A percentile compares a stretch with the other conserved stretches of the same genome.
These are phyloP conservation scores for Debaryomyces udenii DNA, from an alignment of 1,139 yeast genomes.

Conservation along the genomic window DNA sequence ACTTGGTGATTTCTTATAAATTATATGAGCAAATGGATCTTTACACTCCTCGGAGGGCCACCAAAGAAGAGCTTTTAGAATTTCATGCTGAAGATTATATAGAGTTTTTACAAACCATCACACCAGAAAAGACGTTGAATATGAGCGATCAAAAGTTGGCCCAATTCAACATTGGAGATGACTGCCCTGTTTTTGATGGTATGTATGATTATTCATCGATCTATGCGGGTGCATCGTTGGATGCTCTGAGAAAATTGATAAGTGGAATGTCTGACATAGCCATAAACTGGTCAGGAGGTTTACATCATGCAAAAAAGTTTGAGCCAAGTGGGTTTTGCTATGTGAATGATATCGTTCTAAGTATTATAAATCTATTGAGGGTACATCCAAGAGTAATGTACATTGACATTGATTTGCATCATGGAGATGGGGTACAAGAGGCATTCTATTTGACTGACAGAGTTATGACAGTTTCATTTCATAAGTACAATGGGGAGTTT, in stretches of 20 bases:
- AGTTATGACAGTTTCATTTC: conserved; percentile 94
- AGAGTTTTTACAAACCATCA: conserved; percentile 73
- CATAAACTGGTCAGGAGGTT: conserved; percentile 95
- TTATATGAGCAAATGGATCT: conserved; percentile 89
- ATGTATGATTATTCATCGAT: conserved; percentile 84
- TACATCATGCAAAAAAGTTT: conserved; percentile 93
- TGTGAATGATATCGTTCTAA: conserved; percentile 90
- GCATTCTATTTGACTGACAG: conserved; percentile 95
- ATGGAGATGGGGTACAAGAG: conserved; percentile 98
- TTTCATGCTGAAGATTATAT: conserved; percentile 91
- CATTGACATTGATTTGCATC: conserved; percentile 94
- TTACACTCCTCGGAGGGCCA: conserved; percentile 80
- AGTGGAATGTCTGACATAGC: conserved; percentile 92
- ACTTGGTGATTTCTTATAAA: conserved; percentile 81
- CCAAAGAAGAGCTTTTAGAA: conserved; percentile 71
- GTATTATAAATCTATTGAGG: conserved; percentile 78
- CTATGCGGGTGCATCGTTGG: conserved; percentile 91
- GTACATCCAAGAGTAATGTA: conserved; percentile 90
- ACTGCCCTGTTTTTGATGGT: conserved; percentile 97
- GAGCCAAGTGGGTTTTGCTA: conserved; percentile 97
- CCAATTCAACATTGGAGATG: conserved; percentile 93
- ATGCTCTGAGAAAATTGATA: conserved; percentile 84
- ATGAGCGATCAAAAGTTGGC: conserved; percentile 58
- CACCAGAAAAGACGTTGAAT: conserved; percentile 76
- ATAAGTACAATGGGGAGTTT: conserved; percentile 92